Evolutionary conservation across 2,329 filamentous ascomycete genomes (phyloP), one percentile per base, ranked within the genome.

Genomic region (Microascus cirrosus): DNA sequence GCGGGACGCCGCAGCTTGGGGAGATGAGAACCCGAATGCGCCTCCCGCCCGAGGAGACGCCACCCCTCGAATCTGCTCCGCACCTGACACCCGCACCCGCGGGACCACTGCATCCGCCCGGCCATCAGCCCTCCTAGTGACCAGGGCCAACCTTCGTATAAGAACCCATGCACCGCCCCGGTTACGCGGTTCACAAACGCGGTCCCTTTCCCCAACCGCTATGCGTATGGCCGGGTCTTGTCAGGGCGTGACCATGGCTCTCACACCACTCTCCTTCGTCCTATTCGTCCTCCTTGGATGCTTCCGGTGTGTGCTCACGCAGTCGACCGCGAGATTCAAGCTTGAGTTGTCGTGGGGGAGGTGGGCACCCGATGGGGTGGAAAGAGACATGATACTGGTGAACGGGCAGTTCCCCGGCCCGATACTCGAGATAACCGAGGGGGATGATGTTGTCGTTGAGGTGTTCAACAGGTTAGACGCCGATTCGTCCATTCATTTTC

Each of bases 331-430:
- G 15, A 54, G 15, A 11, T 71, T 69, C 42, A 63, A 66, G 25
- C 61, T 72, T 1, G 61, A 58, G 2, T 48, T 73, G 32, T 73
- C 73, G 5, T 75, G 71, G 70, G 68, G 70, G 22, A 63, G 65
- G 1, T 57, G 70, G 35, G 69, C 71, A 0, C 75, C 75, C 0
- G 72, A 77, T 67, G 80, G 81, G 25, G 69, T 73, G 58, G 59
- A 66, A 0, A 68, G 73, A 13, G 61, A 74, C 48, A 74, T 77
- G 68, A 63, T 77, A 61, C 70, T 85, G 50, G 69, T 84, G 63
- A 86, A 87, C 61, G 78, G 77, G 12, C 74, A 82, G 63, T 82
- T 80, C 54, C 84, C 85, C 0, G 86, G 83, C 0, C 85, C 85
- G 0, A 69, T 73, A 1, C 74, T 88, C 10, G 74, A 78, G 54